A percentile compares a stretch with the other conserved stretches of the same genome.
Evolutionary conservation across 345 rosid species (phyloP).

Genomic region (Aquilaria yunnanensis): DNA sequence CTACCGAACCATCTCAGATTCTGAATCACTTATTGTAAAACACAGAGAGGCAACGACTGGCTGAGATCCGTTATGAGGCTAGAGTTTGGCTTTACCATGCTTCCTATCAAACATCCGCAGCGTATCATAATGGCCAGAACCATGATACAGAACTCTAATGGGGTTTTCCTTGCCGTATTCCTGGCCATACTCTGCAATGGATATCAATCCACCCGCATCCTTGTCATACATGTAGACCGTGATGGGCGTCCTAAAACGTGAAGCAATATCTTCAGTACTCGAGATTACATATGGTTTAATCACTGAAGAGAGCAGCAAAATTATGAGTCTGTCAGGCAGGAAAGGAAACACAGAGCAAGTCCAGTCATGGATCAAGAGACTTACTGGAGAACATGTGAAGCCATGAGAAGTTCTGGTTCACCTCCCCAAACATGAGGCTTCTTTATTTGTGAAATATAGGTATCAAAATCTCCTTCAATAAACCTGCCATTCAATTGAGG

Average conservation of each 20-base stretch:
- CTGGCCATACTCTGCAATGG: slow-evolving; percentile 86
- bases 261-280: not conserved
- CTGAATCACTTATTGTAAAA: too few species aligned
- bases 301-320: not conserved
- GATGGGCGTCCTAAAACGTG: slow-evolving; percentile 76
- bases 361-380: not conserved
- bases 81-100: slow-evolving; percentile 38
- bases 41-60: too few species aligned
- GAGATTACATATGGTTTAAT: not conserved
- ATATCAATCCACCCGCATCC: slow-evolving; percentile 67
- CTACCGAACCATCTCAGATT: too few species aligned
- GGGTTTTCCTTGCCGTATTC: slow-evolving; percentile 84
- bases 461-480: slow-evolving; percentile 88
- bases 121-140: slow-evolving; percentile 90
- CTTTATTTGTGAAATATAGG: slow-evolving; percentile 66
- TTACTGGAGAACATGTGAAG: slow-evolving; percentile 90
- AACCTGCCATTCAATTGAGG: slow-evolving; percentile 52
- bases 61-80: not conserved
- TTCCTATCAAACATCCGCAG: slow-evolving; percentile 42
- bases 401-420: slow-evolving; percentile 95
- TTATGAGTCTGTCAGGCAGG: too few species aligned
- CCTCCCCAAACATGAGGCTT: slow-evolving; percentile 98
- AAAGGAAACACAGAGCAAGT: not conserved
- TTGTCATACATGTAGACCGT: slow-evolving; percentile 72
- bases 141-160: slow-evolving; percentile 71